Conservation (phyloP, 140 eudicot species). For the Cichorium intybus region DNA sequence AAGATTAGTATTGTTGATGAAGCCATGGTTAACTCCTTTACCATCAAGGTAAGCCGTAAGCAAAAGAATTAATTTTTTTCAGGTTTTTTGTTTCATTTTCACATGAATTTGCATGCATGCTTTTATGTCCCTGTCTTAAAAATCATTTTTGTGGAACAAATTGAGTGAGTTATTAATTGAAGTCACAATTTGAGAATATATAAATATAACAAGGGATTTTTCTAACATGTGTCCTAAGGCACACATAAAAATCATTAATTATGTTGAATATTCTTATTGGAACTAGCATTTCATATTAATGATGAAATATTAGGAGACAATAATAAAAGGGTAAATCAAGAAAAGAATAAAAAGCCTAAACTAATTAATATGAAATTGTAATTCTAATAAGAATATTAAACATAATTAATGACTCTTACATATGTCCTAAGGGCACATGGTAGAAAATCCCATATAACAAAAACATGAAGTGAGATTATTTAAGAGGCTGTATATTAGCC, state of each 20-base stretch:
- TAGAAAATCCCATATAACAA: no score
- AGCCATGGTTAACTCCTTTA: slow-evolving; percentile 70
- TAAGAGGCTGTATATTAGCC: not conserved
- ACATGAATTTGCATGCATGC: slow-evolving; percentile 24
- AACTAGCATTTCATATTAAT: no score
- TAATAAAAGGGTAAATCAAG: no score
- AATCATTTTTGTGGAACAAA: not conserved
- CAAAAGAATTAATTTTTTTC: not conserved
- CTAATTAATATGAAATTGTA: no score
- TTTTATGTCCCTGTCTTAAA: not conserved
- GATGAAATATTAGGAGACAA: no score
- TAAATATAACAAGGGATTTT: not conserved
- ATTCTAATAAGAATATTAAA: no score
- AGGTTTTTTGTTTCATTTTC: not conserved
- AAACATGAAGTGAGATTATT: not conserved
- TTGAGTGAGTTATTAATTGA: not conserved
- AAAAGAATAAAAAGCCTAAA: no score
- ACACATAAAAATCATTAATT: no score
- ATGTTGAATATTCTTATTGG: no score
- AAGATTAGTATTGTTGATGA: slow-evolving; percentile 62
- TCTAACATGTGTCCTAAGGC: no score
- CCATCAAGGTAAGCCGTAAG: slow-evolving; percentile 83
- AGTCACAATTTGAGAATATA: not conserved
- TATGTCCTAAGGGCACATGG: no score
- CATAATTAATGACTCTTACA: no score